Conservation (phyloP, 805 yeast species). For the Hagleromyces aurorensis region DNA sequence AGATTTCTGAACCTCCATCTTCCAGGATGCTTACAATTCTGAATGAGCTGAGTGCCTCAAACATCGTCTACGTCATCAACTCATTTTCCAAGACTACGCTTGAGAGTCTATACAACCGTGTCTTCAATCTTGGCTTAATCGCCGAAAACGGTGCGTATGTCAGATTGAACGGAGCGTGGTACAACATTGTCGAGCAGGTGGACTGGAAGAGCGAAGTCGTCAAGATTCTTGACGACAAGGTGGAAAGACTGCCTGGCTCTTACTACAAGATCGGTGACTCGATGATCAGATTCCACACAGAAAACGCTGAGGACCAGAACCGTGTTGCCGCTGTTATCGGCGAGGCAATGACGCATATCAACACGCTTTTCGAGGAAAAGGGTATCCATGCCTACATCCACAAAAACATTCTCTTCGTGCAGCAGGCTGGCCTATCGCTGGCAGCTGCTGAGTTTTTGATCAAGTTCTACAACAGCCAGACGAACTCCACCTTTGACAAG, state of each 20-base stretch:
- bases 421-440: slow-evolving; percentile 50
- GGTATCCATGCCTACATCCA: slow-evolving; percentile 73
- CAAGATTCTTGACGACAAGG: slow-evolving; percentile 31
- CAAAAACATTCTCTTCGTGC: slow-evolving; percentile 61
- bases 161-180: slow-evolving; percentile 52
- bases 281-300: slow-evolving; percentile 68
- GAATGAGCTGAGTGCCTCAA: slow-evolving; percentile 52
- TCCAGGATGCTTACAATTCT: slow-evolving; percentile 51
- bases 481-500: slow-evolving; percentile 22
- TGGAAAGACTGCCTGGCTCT: slow-evolving; percentile 77
- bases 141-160: slow-evolving; percentile 89
- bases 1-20: slow-evolving; percentile 48
- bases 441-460: slow-evolving; percentile 51
- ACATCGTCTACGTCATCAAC: slow-evolving; percentile 66
- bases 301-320: slow-evolving; percentile 52
- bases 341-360: slow-evolving; percentile 76
- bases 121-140: slow-evolving; percentile 67
- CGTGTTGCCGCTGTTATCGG: slow-evolving; percentile 67
- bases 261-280: slow-evolving; percentile 67
- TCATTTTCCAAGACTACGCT: slow-evolving; percentile 55
- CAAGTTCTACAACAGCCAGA: slow-evolving; percentile 28
- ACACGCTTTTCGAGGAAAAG: slow-evolving; percentile 57
- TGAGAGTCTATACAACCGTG: slow-evolving; percentile 59
- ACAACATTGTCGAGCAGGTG: slow-evolving; percentile 49
- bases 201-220: slow-evolving; percentile 33